Conservation (phyloP, 2,329 filamentous ascomycete genomes). For the Onygenales sp. region DNA sequence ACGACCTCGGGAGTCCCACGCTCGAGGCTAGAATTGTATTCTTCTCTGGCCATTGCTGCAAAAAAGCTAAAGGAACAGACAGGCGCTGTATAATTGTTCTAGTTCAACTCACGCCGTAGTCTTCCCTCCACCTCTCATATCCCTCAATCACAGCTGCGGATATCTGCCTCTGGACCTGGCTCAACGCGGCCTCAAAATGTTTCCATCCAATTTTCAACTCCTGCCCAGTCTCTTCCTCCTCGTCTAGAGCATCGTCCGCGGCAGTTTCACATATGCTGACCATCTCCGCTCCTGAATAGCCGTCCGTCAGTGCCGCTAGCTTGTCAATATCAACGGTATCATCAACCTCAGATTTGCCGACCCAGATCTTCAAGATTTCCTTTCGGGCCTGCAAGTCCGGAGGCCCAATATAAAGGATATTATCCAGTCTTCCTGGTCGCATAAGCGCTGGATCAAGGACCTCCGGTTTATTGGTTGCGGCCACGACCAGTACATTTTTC, state of each 20-base stretch:
- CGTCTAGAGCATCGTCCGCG: conserved; percentile 42
- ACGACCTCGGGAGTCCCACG: no score
- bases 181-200: conserved; percentile 37
- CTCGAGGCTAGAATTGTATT: no score
- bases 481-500: conserved; percentile 75
- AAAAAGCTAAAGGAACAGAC: no score
- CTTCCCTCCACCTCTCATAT: conserved; percentile 47
- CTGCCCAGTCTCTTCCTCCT: conserved; percentile 36
- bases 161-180: conserved; percentile 47
- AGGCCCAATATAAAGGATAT: conserved; percentile 74
- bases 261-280: conserved; percentile 48
- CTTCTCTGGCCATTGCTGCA: no score
- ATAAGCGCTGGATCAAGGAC: conserved; percentile 77
- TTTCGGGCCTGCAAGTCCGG: conserved; percentile 63
- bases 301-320: conserved; percentile 58
- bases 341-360: conserved; percentile 50
- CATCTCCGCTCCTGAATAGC: conserved; percentile 81
- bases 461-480: conserved; percentile 85
- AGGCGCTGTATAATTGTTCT: background rate
- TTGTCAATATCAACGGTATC: conserved; percentile 56
- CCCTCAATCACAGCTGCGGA: conserved; percentile 48
- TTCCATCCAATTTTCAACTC: conserved; percentile 27
- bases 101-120: background rate
- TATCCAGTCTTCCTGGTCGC: conserved; percentile 76
- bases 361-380: conserved; percentile 65